A percentile compares a stretch with the other conserved stretches of the same genome.
Evolutionary conservation across 2,329 filamentous ascomycete species (phyloP).

Genomic region (Fusarium euwallaceae): DNA sequence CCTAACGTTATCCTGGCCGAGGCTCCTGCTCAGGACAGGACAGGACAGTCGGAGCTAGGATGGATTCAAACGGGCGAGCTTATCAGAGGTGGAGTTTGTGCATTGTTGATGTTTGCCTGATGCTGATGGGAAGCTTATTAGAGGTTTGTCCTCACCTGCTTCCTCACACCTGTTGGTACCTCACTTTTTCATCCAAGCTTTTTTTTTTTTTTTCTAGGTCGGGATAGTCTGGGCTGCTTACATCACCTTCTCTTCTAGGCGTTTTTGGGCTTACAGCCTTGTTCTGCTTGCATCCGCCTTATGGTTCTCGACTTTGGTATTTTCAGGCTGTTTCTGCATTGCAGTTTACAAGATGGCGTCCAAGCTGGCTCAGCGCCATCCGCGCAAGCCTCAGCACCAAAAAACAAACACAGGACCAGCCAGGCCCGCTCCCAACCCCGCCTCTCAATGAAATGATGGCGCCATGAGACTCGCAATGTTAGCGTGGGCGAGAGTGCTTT

Average conservation of each 20-base stretch:
- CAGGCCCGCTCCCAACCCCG: constrained; percentile 9
- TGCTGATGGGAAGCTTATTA: constrained; percentile 13
- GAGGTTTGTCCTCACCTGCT: neutral
- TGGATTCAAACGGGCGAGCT: constrained; percentile 4
- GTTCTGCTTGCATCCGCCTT: constrained; percentile 4
- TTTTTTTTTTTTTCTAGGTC: neutral
- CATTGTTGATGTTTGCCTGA: constrained; percentile 19
- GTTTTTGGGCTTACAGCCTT: constrained; percentile 11
- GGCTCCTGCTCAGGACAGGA: constrained; percentile 3
- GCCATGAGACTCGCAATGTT: constrained; percentile 4
- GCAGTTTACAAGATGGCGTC: constrained; percentile 5
- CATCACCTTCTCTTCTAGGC: constrained; percentile 31
- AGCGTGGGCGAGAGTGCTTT: neutral
- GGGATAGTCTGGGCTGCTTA: constrained; percentile 21
- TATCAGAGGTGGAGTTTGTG: constrained; percentile 16
- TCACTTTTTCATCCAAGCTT: neutral
- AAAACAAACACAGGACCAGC: neutral
- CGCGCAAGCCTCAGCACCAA: constrained; percentile 13
- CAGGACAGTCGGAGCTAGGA: neutral
- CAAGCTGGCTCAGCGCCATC: constrained; percentile 31
- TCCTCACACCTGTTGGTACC: neutral
- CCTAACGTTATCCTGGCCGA: constrained; percentile 4
- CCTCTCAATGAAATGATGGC: constrained; percentile 36
- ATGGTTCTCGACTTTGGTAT: constrained; percentile 19
- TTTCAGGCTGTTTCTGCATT: constrained; percentile 16